Evolutionary conservation across 2,329 filamentous ascomycete species (phyloP).

Genomic region (Endocalyx cinctus): DNA sequence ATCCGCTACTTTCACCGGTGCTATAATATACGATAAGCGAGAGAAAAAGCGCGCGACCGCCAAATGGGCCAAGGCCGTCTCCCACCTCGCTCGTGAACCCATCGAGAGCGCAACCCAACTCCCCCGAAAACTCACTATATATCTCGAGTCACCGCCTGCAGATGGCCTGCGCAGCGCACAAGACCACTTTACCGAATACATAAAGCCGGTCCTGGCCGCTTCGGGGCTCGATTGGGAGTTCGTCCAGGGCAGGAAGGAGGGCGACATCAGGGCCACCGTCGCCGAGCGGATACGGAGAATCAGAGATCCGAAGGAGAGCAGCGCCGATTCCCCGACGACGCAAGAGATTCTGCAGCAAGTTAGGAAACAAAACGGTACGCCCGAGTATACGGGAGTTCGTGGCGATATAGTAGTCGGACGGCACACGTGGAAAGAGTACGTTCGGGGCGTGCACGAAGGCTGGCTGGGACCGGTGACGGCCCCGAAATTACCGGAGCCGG

Average conservation of each 20-base stretch:
- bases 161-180: slow-evolving; percentile 81
- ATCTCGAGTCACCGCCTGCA: slow-evolving; percentile 78
- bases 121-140: slow-evolving; percentile 80
- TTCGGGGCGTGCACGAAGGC: slow-evolving; percentile 88
- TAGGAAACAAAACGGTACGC: slow-evolving; percentile 62
- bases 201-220: slow-evolving; percentile 86
- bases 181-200: slow-evolving; percentile 92
- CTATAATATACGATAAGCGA: slow-evolving; percentile 86
- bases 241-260: slow-evolving; percentile 83
- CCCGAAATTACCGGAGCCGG: slow-evolving; percentile 38
- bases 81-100: slow-evolving; percentile 75
- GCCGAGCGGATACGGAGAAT: slow-evolving; percentile 80
- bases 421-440: slow-evolving; percentile 96
- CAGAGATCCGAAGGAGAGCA: slow-evolving; percentile 54
- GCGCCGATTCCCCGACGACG: slow-evolving; percentile 46
- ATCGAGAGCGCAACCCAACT: slow-evolving; percentile 64
- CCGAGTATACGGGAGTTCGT: slow-evolving; percentile 65
- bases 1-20: slow-evolving; percentile 70
- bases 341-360: slow-evolving; percentile 59
- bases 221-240: slow-evolving; percentile 96
- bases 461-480: slow-evolving; percentile 83
- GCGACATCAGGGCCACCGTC: slow-evolving; percentile 82
- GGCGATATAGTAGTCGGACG: slow-evolving; percentile 88
- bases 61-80: slow-evolving; percentile 82
- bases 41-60: slow-evolving; percentile 81